phyloP scores from a whole-genome alignment of 805 yeast species.

The Yamadazyma sp. region DNA sequence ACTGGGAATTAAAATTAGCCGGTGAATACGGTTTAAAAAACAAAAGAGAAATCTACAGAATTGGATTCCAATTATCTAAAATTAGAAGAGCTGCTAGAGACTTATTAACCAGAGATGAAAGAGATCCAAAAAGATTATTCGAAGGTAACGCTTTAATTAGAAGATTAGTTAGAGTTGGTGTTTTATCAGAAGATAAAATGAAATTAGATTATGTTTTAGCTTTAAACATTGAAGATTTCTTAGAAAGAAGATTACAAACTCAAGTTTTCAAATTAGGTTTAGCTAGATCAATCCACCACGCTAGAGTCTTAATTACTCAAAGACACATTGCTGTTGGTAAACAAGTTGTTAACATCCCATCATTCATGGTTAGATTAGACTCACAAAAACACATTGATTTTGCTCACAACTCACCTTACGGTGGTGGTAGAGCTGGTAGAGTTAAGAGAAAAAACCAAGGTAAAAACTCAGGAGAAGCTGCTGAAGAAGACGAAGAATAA shows the following conservation, averaged over 20 bases:
- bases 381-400: slow-evolving; percentile 99
- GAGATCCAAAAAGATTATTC: slow-evolving; percentile 99
- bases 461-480: slow-evolving; percentile 59
- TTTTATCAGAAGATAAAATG: slow-evolving; percentile 98
- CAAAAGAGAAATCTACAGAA: slow-evolving; percentile 99
- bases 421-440: slow-evolving; percentile 99
- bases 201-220: slow-evolving; percentile 99
- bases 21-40: slow-evolving; percentile 99
- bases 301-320: slow-evolving; percentile 97
- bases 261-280: slow-evolving; percentile 99
- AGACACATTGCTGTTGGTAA: slow-evolving; percentile 99
- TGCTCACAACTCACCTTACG: slow-evolving; percentile 98
- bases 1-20: slow-evolving; percentile 97
- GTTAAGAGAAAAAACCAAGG: slow-evolving; percentile 91
- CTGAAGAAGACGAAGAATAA: slow-evolving; percentile 77
- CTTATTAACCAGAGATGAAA: slow-evolving; percentile 98
- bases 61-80: slow-evolving; percentile 98
- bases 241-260: slow-evolving; percentile 99
- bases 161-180: slow-evolving; percentile 99
- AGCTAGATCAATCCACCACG: slow-evolving; percentile 99
- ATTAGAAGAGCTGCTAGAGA: slow-evolving; percentile 99
- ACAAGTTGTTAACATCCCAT: slow-evolving; percentile 98
- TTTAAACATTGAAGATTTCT: slow-evolving; percentile 96
- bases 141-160: slow-evolving; percentile 99
- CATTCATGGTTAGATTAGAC: slow-evolving; percentile 99